Base-by-base conservation (phyloP, 768 basidiomycete genomes). In the Dacryopinax primogenitus region DNA sequence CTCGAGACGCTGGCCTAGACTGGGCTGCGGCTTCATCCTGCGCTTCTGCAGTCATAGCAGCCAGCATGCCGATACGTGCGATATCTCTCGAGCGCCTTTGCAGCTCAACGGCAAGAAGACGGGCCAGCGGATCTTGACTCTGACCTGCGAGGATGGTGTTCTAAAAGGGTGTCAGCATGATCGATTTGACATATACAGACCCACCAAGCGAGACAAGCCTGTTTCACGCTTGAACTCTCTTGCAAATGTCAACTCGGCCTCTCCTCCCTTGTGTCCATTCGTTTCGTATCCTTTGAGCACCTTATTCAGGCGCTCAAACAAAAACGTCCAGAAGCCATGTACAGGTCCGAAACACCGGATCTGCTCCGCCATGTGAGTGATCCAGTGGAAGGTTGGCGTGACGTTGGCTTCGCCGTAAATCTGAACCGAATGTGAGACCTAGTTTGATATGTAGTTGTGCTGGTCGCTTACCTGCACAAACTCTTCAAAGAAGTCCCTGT, bases 301-400 rank as follows among this genome's bases (percentile, higher is more conserved):
- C 65, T 73, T 74, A 65, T 78, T 78, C 0, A 78, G 65, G 0
- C 72, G 66, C 44, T 78, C 77, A 21, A 73, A 75, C 0, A 76
- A 68, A 62, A 77, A 78, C 0, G 70, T 74, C 77, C 77, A 78
- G 63, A 77, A 78, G 7, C 70, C 71, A 28, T 75, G 73, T 0
- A 79, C 66, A 2, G 78, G 77, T 0, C 78, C 76, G 63, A 70
- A 78, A 44, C 76, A 72, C 0, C 66, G 68, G 0, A 74, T 67
- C 41, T 66, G 71, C 0, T 67, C 69, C 0, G 69, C 41, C 0
- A 74, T 70, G 44, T 79, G 78, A 0, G 71, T 75, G 0, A 71
- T 69, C 32, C 74, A 78, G 62, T 79, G 78, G 58, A 76, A 74
- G 66, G 78, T 79, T 1, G 75, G 78, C 28, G 69, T 68, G 3